Percentiles rank a stretch among this genome's conserved stretches.
phyloP scores from a whole-genome alignment of 257 asterid species.

The Vinca minor region DNA sequence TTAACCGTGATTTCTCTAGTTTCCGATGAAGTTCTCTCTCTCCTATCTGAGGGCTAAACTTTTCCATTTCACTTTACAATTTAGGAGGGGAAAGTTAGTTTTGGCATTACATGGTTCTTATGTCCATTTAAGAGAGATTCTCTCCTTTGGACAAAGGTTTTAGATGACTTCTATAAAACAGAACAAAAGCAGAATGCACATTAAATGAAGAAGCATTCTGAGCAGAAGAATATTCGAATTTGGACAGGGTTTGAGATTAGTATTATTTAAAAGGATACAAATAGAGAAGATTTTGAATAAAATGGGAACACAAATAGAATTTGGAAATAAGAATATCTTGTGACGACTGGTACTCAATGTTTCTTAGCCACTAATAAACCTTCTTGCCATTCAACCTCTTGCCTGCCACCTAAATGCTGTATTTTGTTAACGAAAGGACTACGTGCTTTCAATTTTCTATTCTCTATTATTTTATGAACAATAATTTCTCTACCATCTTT shows the following conservation, averaged over 20 bases:
- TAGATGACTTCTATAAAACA: background rate
- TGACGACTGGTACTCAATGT: background rate
- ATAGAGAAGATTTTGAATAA: background rate
- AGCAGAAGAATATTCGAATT: background rate
- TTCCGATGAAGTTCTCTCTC: too few relatives aligned
- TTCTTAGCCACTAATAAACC: background rate
- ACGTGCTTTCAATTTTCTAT: background rate
- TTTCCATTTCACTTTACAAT: background rate
- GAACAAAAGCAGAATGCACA: background rate
- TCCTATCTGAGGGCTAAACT: background rate
- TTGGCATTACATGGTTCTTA: background rate
- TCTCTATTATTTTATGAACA: background rate
- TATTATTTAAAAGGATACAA: too few relatives aligned
- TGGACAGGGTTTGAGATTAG: background rate
- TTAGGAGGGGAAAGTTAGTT: background rate
- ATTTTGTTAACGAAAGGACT: background rate
- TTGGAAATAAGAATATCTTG: background rate
- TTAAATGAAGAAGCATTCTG: background rate
- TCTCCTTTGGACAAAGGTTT: background rate
- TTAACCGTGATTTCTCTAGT: slow-evolving; percentile 5
- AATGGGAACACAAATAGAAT: background rate
- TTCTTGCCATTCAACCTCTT: background rate
- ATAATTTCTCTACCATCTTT: background rate
- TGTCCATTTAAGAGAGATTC: background rate
- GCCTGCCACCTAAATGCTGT: background rate